A percentile compares a stretch with the other conserved stretches of the same genome.
Evolutionary conservation across 768 basidiomycete genomes (phyloP).

Genomic region (Nevesoporus exiguus): DNA sequence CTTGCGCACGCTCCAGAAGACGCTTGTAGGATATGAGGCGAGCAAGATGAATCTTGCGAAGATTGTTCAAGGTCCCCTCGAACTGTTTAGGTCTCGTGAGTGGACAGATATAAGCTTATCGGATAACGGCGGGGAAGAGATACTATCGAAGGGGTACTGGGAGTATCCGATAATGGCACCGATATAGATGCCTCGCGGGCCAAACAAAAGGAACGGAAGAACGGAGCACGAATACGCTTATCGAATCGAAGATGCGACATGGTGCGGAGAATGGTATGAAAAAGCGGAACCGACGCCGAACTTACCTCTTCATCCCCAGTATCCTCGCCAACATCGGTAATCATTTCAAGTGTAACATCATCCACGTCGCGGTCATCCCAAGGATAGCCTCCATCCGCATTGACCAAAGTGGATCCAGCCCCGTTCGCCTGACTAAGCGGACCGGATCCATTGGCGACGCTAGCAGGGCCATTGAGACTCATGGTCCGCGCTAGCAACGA

Average conservation of each 20-base stretch:
- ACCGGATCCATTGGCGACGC: slow-evolving; percentile 18
- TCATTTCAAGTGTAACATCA: slow-evolving; percentile 68
- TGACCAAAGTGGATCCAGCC: slow-evolving; percentile 18
- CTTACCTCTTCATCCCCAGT: slow-evolving; percentile 71
- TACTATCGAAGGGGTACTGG: too few species aligned
- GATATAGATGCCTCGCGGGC: too few species aligned
- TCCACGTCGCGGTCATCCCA: slow-evolving; percentile 46
- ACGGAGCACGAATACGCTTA: not conserved
- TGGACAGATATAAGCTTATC: not conserved
- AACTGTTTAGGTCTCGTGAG: slow-evolving; percentile 33
- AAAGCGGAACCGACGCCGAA: not conserved
- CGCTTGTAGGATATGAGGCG: slow-evolving; percentile 76
- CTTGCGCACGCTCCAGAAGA: slow-evolving; percentile 76
- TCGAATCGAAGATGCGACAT: not conserved
- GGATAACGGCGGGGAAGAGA: not conserved
- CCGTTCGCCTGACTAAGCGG: slow-evolving; percentile 24
- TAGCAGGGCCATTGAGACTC: slow-evolving; percentile 14
- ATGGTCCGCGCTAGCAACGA: slow-evolving; percentile 11
- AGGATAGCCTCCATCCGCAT: slow-evolving; percentile 18
- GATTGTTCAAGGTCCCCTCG: slow-evolving; percentile 39
- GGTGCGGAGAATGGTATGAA: not conserved
- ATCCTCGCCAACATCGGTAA: slow-evolving; percentile 55
- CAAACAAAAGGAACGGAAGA: too few species aligned
- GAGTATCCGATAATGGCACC: too few species aligned
- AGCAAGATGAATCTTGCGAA: slow-evolving; percentile 41